Evolutionary conservation across 2,329 filamentous ascomycete species (phyloP).

Genomic region (Alternaria viburni): DNA sequence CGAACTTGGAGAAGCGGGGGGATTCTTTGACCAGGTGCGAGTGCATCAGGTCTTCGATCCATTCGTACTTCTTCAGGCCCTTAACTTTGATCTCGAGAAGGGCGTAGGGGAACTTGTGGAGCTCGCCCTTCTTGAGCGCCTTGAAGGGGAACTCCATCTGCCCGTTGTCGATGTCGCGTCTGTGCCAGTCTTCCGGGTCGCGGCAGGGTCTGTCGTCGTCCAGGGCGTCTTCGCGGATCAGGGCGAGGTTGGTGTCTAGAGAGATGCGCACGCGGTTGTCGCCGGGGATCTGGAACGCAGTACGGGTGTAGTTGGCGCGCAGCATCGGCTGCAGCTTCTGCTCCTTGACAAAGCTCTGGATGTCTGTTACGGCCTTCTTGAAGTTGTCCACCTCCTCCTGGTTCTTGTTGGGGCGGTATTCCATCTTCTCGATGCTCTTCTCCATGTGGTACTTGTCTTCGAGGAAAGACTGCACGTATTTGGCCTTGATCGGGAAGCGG

Average conservation of each 20-base stretch:
- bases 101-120: conserved; percentile 88
- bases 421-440: conserved; percentile 85
- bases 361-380: conserved; percentile 73
- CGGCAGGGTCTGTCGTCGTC: conserved; percentile 86
- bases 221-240: conserved; percentile 78
- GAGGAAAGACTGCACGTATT: conserved; percentile 88
- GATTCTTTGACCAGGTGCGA: conserved; percentile 91
- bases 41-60: conserved; percentile 89
- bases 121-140: conserved; percentile 86
- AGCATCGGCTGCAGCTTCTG: conserved; percentile 82
- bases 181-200: conserved; percentile 88
- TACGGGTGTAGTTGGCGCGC: conserved; percentile 90
- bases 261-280: conserved; percentile 91
- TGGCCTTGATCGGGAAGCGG: conserved; percentile 87
- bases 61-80: conserved; percentile 73
- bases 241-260: conserved; percentile 88
- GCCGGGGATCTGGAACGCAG: conserved; percentile 93
- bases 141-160: conserved; percentile 87
- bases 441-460: conserved; percentile 90
- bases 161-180: conserved; percentile 82
- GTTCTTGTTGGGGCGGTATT: conserved; percentile 73
- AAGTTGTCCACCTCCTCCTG: conserved; percentile 71
- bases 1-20: conserved; percentile 94
- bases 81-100: conserved; percentile 90
- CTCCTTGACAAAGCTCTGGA: conserved; percentile 80